These are phyloP conservation scores for Beauveria sp. DNA, from an alignment of 2,329 filamentous ascomycete species.

Conservation along the genomic window DNA sequence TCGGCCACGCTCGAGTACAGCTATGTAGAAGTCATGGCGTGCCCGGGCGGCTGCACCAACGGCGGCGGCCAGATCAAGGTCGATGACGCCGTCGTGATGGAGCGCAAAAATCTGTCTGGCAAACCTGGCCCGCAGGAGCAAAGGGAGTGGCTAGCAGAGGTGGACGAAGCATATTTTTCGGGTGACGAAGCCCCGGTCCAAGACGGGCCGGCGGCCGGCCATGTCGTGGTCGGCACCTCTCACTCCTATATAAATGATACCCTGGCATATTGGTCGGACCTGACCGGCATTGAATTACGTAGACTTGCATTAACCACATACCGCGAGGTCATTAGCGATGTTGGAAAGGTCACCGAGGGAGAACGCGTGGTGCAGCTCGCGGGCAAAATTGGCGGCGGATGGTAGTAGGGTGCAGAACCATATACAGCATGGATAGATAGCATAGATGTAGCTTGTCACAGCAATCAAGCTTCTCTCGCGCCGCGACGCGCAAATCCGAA, in stretches of 20 bases:
- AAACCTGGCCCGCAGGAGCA: constrained; percentile 71
- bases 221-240: constrained; percentile 58
- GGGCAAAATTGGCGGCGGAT: constrained; percentile 85
- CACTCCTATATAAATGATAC: constrained; percentile 57
- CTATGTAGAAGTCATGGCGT: constrained; percentile 99
- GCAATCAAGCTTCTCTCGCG: constrained; percentile 38
- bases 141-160: constrained; percentile 72
- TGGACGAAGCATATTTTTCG: constrained; percentile 89
- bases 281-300: constrained; percentile 62
- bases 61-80: constrained; percentile 93
- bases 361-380: constrained; percentile 83
- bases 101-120: constrained; percentile 36
- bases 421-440: constrained; percentile 18
- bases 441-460: constrained; percentile 10
- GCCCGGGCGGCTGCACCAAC: constrained; percentile 97
- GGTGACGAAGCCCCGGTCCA: constrained; percentile 46
- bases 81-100: constrained; percentile 61
- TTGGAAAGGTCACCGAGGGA: constrained; percentile 72
- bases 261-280: constrained; percentile 66
- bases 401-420: constrained; percentile 45
- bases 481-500: constrained; percentile 68
- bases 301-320: constrained; percentile 80
- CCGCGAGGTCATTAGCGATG: constrained; percentile 87
- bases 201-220: constrained; percentile 22
- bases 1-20: constrained; percentile 56